These are phyloP conservation scores for Xerophyta viscosa DNA, from an alignment of 106 monocot genomes.

Conservation along the genomic window DNA sequence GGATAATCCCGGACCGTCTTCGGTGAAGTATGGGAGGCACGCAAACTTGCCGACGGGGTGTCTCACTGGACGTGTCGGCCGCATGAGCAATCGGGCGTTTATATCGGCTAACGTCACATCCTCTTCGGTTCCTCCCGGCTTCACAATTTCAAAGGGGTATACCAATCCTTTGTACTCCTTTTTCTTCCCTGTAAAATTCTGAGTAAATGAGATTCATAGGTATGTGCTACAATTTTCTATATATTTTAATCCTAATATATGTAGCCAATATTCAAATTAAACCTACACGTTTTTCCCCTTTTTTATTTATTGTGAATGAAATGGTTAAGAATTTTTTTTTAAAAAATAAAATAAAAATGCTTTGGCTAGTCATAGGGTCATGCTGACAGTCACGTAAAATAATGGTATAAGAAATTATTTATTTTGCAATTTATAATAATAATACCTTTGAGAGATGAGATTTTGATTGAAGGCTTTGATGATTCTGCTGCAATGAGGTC, in stretches of 20 bases:
- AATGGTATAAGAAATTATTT: too few relatives aligned
- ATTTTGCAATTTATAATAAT: neutral
- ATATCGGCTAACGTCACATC: slow-evolving; percentile 70
- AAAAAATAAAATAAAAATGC: too few relatives aligned
- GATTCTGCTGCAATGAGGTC: neutral
- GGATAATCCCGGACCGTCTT: slow-evolving; percentile 52
- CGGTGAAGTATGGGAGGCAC: slow-evolving; percentile 33
- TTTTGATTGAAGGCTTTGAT: neutral
- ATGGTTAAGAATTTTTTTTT: too few relatives aligned
- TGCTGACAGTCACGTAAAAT: too few relatives aligned
- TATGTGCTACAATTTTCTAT: too few relatives aligned
- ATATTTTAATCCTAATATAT: too few relatives aligned
- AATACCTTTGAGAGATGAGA: neutral
- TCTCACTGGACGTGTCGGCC: slow-evolving; percentile 65
- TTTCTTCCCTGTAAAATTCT: slow-evolving; percentile 3
- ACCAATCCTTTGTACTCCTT: slow-evolving; percentile 27
- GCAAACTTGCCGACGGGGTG: slow-evolving; percentile 86
- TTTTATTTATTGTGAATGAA: too few relatives aligned
- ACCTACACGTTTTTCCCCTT: too few relatives aligned
- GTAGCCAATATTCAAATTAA: too few relatives aligned
- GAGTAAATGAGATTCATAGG: neutral
- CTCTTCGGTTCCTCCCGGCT: slow-evolving; percentile 64
- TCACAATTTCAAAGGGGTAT: slow-evolving; percentile 75
- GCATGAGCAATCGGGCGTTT: slow-evolving; percentile 57
- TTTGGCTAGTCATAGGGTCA: too few relatives aligned